Evolutionary conservation across 192 early-diverging fungal species (phyloP).

Genomic region (Obelidium mucronatum): DNA sequence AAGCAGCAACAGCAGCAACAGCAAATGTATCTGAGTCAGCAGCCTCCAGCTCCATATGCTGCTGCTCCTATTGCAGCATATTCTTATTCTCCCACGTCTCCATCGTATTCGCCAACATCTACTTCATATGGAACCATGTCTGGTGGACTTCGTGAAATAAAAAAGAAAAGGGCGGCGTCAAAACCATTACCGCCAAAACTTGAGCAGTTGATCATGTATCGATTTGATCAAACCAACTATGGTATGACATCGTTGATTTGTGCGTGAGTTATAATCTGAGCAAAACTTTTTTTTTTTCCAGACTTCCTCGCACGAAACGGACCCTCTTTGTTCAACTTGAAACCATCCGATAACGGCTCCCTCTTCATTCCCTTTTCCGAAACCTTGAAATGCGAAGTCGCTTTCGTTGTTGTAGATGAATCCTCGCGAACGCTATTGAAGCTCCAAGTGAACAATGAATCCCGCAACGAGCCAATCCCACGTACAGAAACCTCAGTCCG

Average conservation of each 20-base stretch:
- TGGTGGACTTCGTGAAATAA: background rate
- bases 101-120: too few relatives aligned
- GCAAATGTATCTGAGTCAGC: too few relatives aligned
- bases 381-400: slow-evolving; percentile 9
- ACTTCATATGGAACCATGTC: background rate
- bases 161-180: background rate
- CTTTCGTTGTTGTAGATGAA: slow-evolving; percentile 23
- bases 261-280: background rate
- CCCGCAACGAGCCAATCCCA: background rate
- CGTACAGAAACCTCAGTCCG: slow-evolving; percentile 7
- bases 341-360: slow-evolving; percentile 2
- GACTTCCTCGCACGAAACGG: slow-evolving; percentile 30
- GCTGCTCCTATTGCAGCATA: too few relatives aligned
- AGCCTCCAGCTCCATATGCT: too few relatives aligned
- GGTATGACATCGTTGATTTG: slow-evolving; percentile 21
- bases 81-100: too few relatives aligned
- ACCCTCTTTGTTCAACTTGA: slow-evolving; percentile 27
- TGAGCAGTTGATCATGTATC: background rate
- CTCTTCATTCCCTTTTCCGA: slow-evolving; percentile 18
- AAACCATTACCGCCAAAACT: background rate
- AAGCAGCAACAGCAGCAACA: background rate
- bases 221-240: slow-evolving; percentile 23
- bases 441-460: background rate
- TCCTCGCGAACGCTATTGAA: background rate
- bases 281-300: background rate